Evolutionary conservation across 2,329 filamentous ascomycete species (phyloP), one percentile per base, ranked within the genome.

Genomic region (Plenodomus biglobosus): DNA sequence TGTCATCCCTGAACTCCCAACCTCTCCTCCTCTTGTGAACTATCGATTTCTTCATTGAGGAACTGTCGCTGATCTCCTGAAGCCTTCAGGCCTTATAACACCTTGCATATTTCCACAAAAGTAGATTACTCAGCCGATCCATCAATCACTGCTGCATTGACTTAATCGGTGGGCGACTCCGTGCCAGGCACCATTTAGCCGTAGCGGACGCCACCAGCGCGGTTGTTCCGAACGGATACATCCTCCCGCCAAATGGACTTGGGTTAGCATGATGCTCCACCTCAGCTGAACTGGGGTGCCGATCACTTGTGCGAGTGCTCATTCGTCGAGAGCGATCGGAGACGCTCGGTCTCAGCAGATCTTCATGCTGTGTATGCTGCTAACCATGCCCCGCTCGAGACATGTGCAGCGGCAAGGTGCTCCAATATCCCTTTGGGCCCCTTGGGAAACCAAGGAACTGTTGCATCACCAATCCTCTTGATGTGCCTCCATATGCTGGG

Each of bases 1-100:
- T 46, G 54, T 58, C 53, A 42, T 35, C 42, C 36, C 39, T n/a
- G 34, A 38, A 20, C 18, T 36, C 20, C 44, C n/a, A n/a, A n/a
- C n/a, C n/a, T n/a, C 24, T 24, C 41, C 24, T 43, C 32, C 18
- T 20, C 18, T 40, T 27, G 21, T 17, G 13, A 8, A 30, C 30
- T n/a, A 21, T 40, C 43, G 18, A 37, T 44, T 47, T 34, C 22
- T 5, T 24, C 22, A 5, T 10, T 24, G 5, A 5, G 22, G 22
- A 10, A 24, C 22, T 24, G 10, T 24, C 22, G 10, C 22, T 5
- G 22, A 24, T 24, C 22, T n/a, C 22, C 22, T 15, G 27, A 11
- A 32, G 6, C 3, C 8, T 32, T 7, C 27, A 6, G 27, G 27
- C 27, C 22, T 24, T 32, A 6, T 32, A 15, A 32, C 11, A 7